A percentile compares a stretch with the other conserved stretches of the same genome.
phyloP scores from a whole-genome alignment of 805 yeast genomes.

The Candida chauliodis region DNA sequence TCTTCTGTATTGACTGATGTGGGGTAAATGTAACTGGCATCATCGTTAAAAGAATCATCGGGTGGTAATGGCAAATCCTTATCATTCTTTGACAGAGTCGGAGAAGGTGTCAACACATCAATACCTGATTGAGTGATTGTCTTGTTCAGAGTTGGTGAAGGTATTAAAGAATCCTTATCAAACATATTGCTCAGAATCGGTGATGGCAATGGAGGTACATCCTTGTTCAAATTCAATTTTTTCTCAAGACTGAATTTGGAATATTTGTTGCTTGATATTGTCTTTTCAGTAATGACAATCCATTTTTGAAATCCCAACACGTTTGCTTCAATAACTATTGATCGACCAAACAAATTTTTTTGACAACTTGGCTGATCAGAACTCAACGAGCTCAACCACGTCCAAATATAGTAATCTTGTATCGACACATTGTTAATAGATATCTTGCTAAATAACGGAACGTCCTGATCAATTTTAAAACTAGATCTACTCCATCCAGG shows the following conservation, averaged over 20 bases:
- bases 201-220: slow-evolving; percentile 22
- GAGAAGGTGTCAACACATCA: not conserved
- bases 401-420: slow-evolving; percentile 88
- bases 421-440: slow-evolving; percentile 59
- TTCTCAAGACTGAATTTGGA: slow-evolving; percentile 2
- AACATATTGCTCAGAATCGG: not conserved
- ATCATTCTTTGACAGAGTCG: not conserved
- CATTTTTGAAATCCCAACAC: slow-evolving; percentile 76
- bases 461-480: slow-evolving; percentile 17
- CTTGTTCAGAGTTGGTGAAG: not conserved
- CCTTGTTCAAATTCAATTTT: slow-evolving; percentile 8
- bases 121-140: not conserved
- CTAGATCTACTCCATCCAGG: slow-evolving; percentile 34
- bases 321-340: slow-evolving; percentile 78
- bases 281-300: slow-evolving; percentile 71
- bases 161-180: slow-evolving; percentile 1
- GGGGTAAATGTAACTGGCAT: slow-evolving; percentile 9
- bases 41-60: slow-evolving; percentile 5
- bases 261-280: slow-evolving; percentile 38
- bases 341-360: slow-evolving; percentile 73
- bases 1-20: slow-evolving; percentile 3
- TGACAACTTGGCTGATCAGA: slow-evolving; percentile 65
- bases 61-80: slow-evolving; percentile 5
- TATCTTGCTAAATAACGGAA: slow-evolving; percentile 37
- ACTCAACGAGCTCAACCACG: slow-evolving; percentile 79